Conservation (phyloP, 495 filamentous ascomycete species). For the Lasiosphaeris hirsuta region DNA sequence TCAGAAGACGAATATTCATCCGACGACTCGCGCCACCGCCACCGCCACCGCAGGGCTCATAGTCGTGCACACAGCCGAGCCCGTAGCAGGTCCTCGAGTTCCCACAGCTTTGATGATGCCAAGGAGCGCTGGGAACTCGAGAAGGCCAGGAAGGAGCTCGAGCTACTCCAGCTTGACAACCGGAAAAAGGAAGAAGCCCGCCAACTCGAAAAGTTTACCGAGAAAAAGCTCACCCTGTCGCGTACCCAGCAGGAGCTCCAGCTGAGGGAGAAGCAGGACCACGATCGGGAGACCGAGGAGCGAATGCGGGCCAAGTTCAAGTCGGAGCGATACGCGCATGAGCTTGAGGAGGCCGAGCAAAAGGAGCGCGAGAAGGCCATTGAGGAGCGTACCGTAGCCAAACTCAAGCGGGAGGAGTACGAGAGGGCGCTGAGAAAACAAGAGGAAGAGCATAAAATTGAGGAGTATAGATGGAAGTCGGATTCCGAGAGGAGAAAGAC, state of each 20-base stretch:
- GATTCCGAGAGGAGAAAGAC: slow-evolving; percentile 45
- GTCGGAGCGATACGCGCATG: slow-evolving; percentile 8
- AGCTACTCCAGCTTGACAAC: slow-evolving; percentile 17
- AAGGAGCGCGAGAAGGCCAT: slow-evolving; percentile 42
- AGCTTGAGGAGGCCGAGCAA: slow-evolving; percentile 35
- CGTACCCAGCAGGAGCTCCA: slow-evolving; percentile 19
- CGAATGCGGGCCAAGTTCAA: slow-evolving; percentile 18
- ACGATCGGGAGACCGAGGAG: slow-evolving; percentile 41
- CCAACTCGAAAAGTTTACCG: slow-evolving; percentile 16
- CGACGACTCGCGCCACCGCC: slow-evolving; percentile 25
- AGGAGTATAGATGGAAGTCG: slow-evolving; percentile 35
- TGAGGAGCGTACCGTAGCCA: slow-evolving; percentile 25
- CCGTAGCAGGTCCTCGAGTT: slow-evolving; percentile 26
- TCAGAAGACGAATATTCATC: slow-evolving; percentile 30
- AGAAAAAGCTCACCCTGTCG: slow-evolving; percentile 18
- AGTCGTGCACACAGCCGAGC: slow-evolving; percentile 23
- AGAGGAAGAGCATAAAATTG: slow-evolving; percentile 23
- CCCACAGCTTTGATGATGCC: slow-evolving; percentile 29
- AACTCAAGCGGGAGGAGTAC: slow-evolving; percentile 49
- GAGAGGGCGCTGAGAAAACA: slow-evolving; percentile 41
- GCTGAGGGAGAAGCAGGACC: slow-evolving; percentile 39
- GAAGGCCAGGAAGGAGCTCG: slow-evolving; percentile 20
- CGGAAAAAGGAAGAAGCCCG: slow-evolving; percentile 15
- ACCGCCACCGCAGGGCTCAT: slow-evolving; percentile 14
- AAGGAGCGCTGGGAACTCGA: slow-evolving; percentile 23